Evolutionary conservation across 768 basidiomycete species (phyloP), one percentile per base, ranked within the genome.

Genomic region (Floccularia luteovirens): DNA sequence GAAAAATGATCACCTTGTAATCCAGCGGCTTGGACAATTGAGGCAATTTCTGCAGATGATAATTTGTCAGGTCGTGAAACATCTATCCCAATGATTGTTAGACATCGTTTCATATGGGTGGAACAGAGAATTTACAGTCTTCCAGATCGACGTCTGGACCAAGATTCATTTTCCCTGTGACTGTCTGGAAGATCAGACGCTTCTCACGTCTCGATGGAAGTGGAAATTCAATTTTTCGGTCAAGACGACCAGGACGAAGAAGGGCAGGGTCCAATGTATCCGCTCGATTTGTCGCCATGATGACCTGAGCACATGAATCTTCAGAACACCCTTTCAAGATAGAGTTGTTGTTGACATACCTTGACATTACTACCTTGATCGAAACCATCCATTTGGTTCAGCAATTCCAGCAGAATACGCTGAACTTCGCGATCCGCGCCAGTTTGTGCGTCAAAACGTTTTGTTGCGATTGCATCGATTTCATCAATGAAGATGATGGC

Each of bases 301-400:
- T 99, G 30, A 99, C 96, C 92, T 96, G 44, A 20, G 36, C 32
- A 21, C 39, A 34, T 44, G 31, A 31, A 41, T 14, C 33, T 23
- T 40, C 24, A 28, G 14, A 14, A 8, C 14, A 28, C 14, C 27
- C 14, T 8, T 28, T 8, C 8, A 30, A 23, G 16, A 36, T 4
- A 23, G 4, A 23, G 28, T 19, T n/a, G n/a, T 34, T n/a, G 6
- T 31, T 13, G 3, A 43, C 65, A 31, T 54, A 89, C 93, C 81
- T 99, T 98, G 56, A 99, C 96, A 52, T 93, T 98, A 58, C 90
- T 92, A 3, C 87, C 87, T 61, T 99, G 96, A 62, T 99, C 96
- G 62, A 99, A 99, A 47, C 96, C 96, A 53, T 99, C 96, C 96
- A 99, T 99, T 57, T 99, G 96, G 57, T 94, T 98, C 44, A 99